A percentile compares a stretch with the other conserved stretches of the same genome.
These are phyloP conservation scores for Circinella umbellata DNA, from an alignment of 371 early-diverging fungal species.

Conservation along the genomic window DNA sequence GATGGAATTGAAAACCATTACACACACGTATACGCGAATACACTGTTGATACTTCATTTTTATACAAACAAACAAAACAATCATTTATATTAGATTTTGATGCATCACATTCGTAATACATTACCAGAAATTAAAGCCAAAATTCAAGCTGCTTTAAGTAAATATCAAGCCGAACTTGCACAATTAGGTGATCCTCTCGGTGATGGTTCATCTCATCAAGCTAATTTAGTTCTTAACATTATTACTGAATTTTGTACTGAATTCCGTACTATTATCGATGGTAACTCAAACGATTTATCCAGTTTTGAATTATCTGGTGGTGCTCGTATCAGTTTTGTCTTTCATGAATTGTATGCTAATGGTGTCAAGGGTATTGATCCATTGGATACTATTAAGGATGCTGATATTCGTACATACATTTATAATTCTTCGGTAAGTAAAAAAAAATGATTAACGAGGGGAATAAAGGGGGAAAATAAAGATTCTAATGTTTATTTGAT, in stretches of 20 bases:
- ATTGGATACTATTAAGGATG: slow-evolving; percentile 97
- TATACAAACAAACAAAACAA: too few species aligned
- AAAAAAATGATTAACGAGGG: not conserved
- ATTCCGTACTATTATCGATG: slow-evolving; percentile 93
- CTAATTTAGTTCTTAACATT: slow-evolving; percentile 90
- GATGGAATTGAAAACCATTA: too few species aligned
- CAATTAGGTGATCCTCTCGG: slow-evolving; percentile 91
- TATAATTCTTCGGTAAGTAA: slow-evolving; percentile 93
- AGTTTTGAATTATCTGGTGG: slow-evolving; percentile 97
- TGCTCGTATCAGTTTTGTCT: slow-evolving; percentile 98
- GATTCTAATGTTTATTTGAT: not conserved
- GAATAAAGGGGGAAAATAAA: not conserved
- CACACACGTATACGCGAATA: too few species aligned
- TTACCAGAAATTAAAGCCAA: slow-evolving; percentile 99
- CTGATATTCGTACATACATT: slow-evolving; percentile 96
- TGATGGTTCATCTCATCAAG: slow-evolving; percentile 54
- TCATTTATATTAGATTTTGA: slow-evolving; percentile 45
- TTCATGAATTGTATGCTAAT: slow-evolving; percentile 94
- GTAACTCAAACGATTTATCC: slow-evolving; percentile 91
- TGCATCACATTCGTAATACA: slow-evolving; percentile 94
- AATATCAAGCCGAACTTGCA: slow-evolving; percentile 86
- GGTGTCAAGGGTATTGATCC: slow-evolving; percentile 95
- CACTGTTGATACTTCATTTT: too few species aligned
- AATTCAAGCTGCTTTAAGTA: slow-evolving; percentile 81
- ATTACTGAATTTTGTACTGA: slow-evolving; percentile 98